Evolutionary conservation across 2,329 filamentous ascomycete genomes (phyloP), one percentile per base, ranked within the genome.

Genomic region (Fusarium citri): DNA sequence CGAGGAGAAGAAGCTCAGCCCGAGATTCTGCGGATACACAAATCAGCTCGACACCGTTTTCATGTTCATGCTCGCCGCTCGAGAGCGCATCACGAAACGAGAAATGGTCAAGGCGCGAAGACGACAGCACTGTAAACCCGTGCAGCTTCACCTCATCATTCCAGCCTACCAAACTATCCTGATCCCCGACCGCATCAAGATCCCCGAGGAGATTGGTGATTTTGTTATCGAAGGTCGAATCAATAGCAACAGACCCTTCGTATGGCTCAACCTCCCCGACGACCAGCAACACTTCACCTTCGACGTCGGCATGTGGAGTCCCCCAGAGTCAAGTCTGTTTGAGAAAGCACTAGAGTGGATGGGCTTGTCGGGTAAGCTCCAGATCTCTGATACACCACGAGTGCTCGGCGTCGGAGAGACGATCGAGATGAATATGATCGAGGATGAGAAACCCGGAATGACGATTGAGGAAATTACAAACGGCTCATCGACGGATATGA

Each of bases 11-110:
- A 79, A 78, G 5, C 64, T 81, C 0, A 76, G 76, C 6, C 75
- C 77, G 9, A 71, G 76, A 3, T 82, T 82, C 43, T 80, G 79
- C 59, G 80, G 80, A 25, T 80, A 81, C 62, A 80, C 79, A 31
- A 81, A 81, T 42, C 79, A 82, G 55, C 76, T 82, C 25, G 80
- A 82, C 59, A 80, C 79, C 0, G 74, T 78, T 20, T 81, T 81
- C 49, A 74, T 80, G 54, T 82, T 81, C 55, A 82, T 82, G 80
- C 71, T 79, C 18, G 78, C 78, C 9, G 76, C 76, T 7, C 72
- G 79, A 22, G 71, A 71, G 37, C 69, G 72, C 10, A 72, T 75
- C 40, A 69, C 64, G 5, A 73, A 73, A 45, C 72, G 72, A 23
- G 75, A 77, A 43, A 48, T 63, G n/a, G 64, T 64, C 62, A 69